phyloP scores from a whole-genome alignment of 371 early-diverging fungal genomes.

The Rhizomucor pusillus region DNA sequence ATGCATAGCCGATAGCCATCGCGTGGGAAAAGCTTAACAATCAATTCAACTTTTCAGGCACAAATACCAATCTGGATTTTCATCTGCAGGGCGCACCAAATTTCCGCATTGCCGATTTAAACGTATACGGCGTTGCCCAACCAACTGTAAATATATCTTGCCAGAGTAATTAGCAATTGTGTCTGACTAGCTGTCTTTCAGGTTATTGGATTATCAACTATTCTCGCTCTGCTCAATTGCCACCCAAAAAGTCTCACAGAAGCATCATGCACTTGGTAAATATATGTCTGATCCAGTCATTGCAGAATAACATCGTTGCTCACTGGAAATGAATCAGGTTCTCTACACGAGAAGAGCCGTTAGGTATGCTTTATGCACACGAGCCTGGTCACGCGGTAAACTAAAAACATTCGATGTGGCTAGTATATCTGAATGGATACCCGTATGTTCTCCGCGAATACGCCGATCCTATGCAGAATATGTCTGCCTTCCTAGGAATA shows the following conservation, averaged over 20 bases:
- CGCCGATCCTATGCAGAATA: constrained; percentile 61
- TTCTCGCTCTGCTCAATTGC: constrained; percentile 58
- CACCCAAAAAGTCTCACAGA: constrained; percentile 40
- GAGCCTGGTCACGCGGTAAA: not conserved
- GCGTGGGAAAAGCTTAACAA: too few species aligned
- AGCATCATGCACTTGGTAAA: constrained; percentile 45
- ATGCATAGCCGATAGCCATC: too few species aligned
- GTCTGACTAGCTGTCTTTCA: constrained; percentile 12
- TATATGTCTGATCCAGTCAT: not conserved
- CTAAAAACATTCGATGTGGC: not conserved
- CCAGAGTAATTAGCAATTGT: not conserved
- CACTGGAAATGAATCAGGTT: constrained; percentile 53
- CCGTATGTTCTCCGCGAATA: constrained; percentile 72
- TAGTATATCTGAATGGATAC: constrained; percentile 56
- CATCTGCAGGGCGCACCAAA: constrained; percentile 73
- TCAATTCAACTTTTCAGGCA: constrained; percentile 28
- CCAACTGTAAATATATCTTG: constrained; percentile 62
- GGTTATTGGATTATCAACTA: constrained; percentile 60
- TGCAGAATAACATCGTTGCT: constrained; percentile 3
- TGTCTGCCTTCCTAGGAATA: constrained; percentile 68
- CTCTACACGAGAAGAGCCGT: constrained; percentile 70
- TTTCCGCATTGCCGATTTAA: constrained; percentile 62
- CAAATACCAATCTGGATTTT: constrained; percentile 60
- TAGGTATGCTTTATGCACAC: constrained; percentile 26
- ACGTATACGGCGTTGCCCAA: constrained; percentile 70